These are phyloP conservation scores for Eragrostis tef DNA, from an alignment of 202 grass and related monocot species.

Conservation along the genomic window DNA sequence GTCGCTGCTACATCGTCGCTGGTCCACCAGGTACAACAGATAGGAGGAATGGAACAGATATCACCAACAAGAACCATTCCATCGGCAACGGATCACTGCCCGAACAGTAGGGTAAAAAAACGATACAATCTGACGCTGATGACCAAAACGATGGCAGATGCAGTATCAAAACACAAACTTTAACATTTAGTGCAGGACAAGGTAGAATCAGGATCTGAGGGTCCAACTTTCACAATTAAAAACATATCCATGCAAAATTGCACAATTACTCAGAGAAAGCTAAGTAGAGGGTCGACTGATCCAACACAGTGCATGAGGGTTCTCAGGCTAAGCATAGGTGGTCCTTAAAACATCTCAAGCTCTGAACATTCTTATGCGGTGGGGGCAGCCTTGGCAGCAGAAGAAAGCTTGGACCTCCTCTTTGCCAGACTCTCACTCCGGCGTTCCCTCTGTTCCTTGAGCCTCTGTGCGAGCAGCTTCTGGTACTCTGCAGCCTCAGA, in stretches of 20 bases:
- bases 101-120: too few relatives aligned
- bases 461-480: slow-evolving; percentile 73
- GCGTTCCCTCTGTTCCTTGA: slow-evolving; percentile 77
- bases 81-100: too few relatives aligned
- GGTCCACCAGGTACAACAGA: too few relatives aligned
- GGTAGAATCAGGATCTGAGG: neutral
- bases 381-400: slow-evolving; percentile 51
- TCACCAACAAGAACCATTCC: too few relatives aligned
- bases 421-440: slow-evolving; percentile 85
- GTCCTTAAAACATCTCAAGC: slow-evolving; percentile 18
- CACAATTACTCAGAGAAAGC: slow-evolving; percentile 34
- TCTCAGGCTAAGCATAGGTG: slow-evolving; percentile 27
- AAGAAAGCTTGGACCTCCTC: slow-evolving; percentile 78
- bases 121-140: neutral
- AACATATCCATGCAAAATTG: slow-evolving; percentile 48
- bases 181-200: neutral
- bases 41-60: too few relatives aligned
- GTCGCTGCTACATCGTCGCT: too few relatives aligned
- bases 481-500: slow-evolving; percentile 83
- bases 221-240: slow-evolving; percentile 26
- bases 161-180: too few relatives aligned
- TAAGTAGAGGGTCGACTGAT: slow-evolving; percentile 22
- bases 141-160: too few relatives aligned
- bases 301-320: slow-evolving; percentile 18
- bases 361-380: slow-evolving; percentile 37